A percentile compares a stretch with the other conserved stretches of the same genome.
Conservation (phyloP, 305 asterid species). For the Rubia tinctorum region DNA sequence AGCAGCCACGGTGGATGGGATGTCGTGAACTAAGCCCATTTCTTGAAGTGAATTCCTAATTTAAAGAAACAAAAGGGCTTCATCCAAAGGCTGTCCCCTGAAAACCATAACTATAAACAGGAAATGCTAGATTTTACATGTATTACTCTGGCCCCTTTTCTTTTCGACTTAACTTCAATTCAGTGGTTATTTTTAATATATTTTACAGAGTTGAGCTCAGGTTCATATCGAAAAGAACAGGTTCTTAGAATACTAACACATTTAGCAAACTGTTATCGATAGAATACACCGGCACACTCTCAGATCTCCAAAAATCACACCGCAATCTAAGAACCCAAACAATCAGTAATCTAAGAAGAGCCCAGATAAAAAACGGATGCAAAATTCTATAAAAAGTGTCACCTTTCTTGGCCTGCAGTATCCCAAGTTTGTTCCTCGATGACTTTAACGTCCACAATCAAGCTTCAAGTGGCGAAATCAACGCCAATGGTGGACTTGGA, state of each 20-base stretch:
- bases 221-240: too few relatives aligned
- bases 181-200: not conserved
- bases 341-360: conserved; percentile 5
- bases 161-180: not conserved
- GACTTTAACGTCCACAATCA: conserved; percentile 69
- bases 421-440: conserved; percentile 95
- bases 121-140: not conserved
- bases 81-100: not conserved
- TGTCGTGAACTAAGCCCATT: conserved; percentile 22
- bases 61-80: too few relatives aligned
- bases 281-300: not conserved
- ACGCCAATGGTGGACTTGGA: conserved; percentile 89
- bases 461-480: conserved; percentile 83
- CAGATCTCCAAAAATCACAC: not conserved
- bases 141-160: not conserved
- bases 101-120: not conserved
- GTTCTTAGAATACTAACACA: not conserved
- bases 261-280: not conserved
- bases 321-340: not conserved
- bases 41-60: conserved; percentile 20
- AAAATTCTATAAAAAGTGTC: conserved; percentile 9
- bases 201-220: not conserved
- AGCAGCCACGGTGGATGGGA: conserved; percentile 51
- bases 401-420: conserved; percentile 91
- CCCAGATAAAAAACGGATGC: conserved; percentile 27